Evolutionary conservation across 345 rosid genomes (phyloP).

Genomic region (Turnera subulata): DNA sequence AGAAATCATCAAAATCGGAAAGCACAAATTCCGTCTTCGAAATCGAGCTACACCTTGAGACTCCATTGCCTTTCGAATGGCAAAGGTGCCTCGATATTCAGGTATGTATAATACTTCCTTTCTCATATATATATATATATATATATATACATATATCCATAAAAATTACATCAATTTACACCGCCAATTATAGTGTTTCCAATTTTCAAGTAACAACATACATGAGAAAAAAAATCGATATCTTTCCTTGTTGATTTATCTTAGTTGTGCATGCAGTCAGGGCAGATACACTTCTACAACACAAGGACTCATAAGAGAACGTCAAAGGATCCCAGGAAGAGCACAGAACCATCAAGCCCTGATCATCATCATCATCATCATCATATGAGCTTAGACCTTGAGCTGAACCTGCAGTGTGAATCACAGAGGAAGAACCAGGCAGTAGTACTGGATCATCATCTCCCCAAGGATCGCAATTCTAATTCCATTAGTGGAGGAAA

Average conservation of each 20-base stretch:
- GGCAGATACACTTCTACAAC: slow-evolving; percentile 61
- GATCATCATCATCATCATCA: too few relatives aligned
- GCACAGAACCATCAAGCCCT: slow-evolving; percentile 21
- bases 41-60: slow-evolving; percentile 45
- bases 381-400: slow-evolving; percentile 66
- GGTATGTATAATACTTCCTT: slow-evolving; percentile 26
- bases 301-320: slow-evolving; percentile 54
- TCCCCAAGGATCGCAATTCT: neutral
- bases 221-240: too few relatives aligned
- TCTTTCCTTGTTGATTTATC: neutral
- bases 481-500: neutral
- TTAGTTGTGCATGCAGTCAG: slow-evolving; percentile 39
- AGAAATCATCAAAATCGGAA: slow-evolving; percentile 8
- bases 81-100: slow-evolving; percentile 58
- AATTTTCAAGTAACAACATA: too few relatives aligned
- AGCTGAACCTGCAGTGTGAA: slow-evolving; percentile 45
- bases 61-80: slow-evolving; percentile 53
- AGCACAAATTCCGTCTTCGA: slow-evolving; percentile 26
- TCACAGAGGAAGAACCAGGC: slow-evolving; percentile 5
- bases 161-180: neutral
- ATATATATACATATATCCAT: neutral
- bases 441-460: neutral
- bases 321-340: slow-evolving; percentile 43
- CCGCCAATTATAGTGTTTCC: too few relatives aligned
- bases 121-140: slow-evolving; percentile 8